These are phyloP conservation scores for Emericellopsis atlantica DNA, from an alignment of 2,329 filamentous ascomycete genomes.

Conservation along the genomic window DNA sequence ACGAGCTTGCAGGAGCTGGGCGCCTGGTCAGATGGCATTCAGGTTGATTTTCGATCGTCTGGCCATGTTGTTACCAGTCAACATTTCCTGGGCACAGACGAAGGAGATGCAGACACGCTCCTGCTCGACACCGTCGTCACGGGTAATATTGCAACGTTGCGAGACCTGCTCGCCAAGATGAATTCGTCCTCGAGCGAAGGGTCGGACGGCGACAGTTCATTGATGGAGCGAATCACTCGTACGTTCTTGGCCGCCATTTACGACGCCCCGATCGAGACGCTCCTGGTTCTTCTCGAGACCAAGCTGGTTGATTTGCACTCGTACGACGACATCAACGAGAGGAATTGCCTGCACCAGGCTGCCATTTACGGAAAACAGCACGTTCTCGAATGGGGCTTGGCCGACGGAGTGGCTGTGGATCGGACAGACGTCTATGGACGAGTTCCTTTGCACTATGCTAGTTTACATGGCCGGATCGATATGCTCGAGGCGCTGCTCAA, in stretches of 20 bases:
- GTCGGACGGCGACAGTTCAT: slow-evolving; percentile 39
- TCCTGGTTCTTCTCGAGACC: slow-evolving; percentile 68
- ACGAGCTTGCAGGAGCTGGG: slow-evolving; percentile 91
- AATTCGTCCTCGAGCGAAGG: slow-evolving; percentile 34
- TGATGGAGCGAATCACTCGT: slow-evolving; percentile 69
- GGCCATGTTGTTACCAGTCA: slow-evolving; percentile 56
- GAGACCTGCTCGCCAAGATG: slow-evolving; percentile 72
- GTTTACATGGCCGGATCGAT: slow-evolving; percentile 80
- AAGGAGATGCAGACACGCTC: slow-evolving; percentile 80
- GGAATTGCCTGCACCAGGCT: slow-evolving; percentile 94
- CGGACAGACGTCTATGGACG: slow-evolving; percentile 87
- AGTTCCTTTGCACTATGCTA: slow-evolving; percentile 89
- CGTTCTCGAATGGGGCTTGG: slow-evolving; percentile 66
- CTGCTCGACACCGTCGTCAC: slow-evolving; percentile 77
- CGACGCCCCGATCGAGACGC: slow-evolving; percentile 65
- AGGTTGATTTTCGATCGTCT: slow-evolving; percentile 63
- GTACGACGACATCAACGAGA: slow-evolving; percentile 94
- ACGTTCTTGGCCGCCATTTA: slow-evolving; percentile 85
- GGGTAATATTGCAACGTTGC: slow-evolving; percentile 64
- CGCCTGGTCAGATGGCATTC: slow-evolving; percentile 93
- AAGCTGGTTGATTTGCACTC: slow-evolving; percentile 80
- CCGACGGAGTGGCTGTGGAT: slow-evolving; percentile 61
- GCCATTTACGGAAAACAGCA: slow-evolving; percentile 80
- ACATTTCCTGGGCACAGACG: slow-evolving; percentile 61
- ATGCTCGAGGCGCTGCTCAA: slow-evolving; percentile 66